Evolutionary conservation across 345 rosid species (phyloP).

Genomic region (Euphorbia pulcherrima): DNA sequence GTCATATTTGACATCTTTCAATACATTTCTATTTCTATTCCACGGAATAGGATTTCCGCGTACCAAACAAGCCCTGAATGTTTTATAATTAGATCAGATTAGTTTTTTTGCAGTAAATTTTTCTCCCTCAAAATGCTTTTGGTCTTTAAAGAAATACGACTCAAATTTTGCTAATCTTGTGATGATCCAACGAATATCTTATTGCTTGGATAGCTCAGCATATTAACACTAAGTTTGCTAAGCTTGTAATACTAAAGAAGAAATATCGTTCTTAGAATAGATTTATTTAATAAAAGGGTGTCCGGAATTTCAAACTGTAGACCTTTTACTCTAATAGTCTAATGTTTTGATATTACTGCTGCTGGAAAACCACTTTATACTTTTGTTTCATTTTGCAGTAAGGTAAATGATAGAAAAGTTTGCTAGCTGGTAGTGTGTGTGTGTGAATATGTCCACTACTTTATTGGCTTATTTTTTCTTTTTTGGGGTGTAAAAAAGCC

Average conservation of each 20-base stretch:
- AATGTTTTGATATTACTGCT: not conserved
- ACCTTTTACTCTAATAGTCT: not conserved
- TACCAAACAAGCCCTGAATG: too few species aligned
- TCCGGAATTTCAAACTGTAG: not conserved
- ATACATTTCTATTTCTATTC: too few species aligned
- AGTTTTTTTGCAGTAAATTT: not conserved
- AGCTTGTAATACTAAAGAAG: not conserved
- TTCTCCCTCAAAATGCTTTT: not conserved
- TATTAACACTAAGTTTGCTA: slow-evolving; percentile 1
- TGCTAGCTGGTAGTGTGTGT: not conserved
- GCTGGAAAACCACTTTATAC: not conserved
- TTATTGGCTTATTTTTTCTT: not conserved
- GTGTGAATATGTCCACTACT: too few species aligned
- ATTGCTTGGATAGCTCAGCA: not conserved
- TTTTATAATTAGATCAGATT: not conserved
- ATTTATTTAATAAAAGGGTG: not conserved
- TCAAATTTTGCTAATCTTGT: not conserved
- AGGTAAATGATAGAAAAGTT: not conserved
- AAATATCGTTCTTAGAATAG: not conserved
- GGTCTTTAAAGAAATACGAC: not conserved
- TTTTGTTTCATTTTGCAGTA: not conserved
- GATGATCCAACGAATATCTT: not conserved
- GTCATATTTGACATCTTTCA: too few species aligned
- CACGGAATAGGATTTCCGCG: too few species aligned
- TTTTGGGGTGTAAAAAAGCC: not conserved